Evolutionary conservation across 2,329 filamentous ascomycete species (phyloP), one percentile per base, ranked within the genome.

Genomic region (Colletotrichum horii): DNA sequence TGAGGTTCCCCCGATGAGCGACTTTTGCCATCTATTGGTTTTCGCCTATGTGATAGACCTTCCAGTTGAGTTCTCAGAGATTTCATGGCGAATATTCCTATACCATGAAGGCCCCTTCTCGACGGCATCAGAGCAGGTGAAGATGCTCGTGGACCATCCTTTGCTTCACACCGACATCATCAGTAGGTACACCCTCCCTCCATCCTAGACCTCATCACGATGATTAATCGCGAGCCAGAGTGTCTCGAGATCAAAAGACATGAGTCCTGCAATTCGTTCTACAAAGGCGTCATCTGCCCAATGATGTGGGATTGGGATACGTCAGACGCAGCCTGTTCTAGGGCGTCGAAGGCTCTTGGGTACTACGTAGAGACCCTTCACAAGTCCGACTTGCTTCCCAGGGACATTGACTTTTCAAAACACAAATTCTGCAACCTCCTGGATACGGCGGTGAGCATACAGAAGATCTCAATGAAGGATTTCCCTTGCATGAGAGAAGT

Each of bases 11-110:
- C 56, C 61, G 6, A 78, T 77, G 68, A 48, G 52, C 12, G 74
- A 78, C 34, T 72, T 78, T 56, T 78, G 77, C 32, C 71, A 73
- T 43, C 52, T 78, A 15, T 15, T 78, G 22, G 70, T 78, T 19
- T 78, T 78, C 22, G 75, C 76, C 6, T 78, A 78, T 61, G 76
- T 77, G 16, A 55, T 75, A 26, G 67, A 78, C 28, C 71, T 78
- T 16, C 71, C 65, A 8, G 36, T 68, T 8, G 70, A 77, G n/a
- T 78, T 78, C 24, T 70, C 73, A 8, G 76, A 76, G 9, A 58
- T 78, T 34, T 74, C 74, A 7, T 78, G 77, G 76, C 70, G 69
- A 19, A 67, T 78, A 12, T 75, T 78, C 5, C 69, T 78, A 5
- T 55, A 71, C 32, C 76, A 78, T 24, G 48, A 78, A 43, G 77